Percentiles rank a stretch among this genome's conserved stretches.
Conservation (phyloP, 202 grass and related monocot species). For the Setaria viridis region DNA sequence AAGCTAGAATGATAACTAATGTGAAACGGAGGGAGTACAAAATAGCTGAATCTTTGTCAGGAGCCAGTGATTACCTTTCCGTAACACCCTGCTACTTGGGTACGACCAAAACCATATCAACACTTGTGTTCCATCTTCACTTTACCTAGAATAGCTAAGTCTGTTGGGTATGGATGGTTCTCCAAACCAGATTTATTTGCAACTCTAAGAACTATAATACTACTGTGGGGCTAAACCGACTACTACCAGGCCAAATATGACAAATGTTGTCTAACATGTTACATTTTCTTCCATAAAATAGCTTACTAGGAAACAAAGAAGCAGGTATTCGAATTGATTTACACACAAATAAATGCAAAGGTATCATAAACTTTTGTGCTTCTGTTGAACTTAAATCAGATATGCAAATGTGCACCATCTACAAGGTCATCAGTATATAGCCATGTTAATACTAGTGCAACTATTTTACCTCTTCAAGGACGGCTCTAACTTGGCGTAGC, state of each 20-base stretch:
- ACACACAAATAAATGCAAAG: neutral
- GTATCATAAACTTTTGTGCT: neutral
- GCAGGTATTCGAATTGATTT: neutral
- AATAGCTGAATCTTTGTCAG: too few species aligned
- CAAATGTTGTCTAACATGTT: neutral
- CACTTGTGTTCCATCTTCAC: too few species aligned
- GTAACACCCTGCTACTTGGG: too few species aligned
- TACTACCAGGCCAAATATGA: too few species aligned
- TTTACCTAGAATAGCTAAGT: too few species aligned
- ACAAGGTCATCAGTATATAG: neutral
- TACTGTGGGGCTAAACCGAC: neutral
- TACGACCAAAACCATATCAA: too few species aligned
- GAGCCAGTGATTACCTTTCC: too few species aligned
- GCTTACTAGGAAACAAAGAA: neutral
- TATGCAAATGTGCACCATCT: neutral
- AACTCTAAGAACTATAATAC: neutral
- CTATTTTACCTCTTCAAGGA: conserved; percentile 90
- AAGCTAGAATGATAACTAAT: too few species aligned
- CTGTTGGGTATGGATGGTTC: too few species aligned
- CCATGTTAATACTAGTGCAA: conserved; percentile 3
- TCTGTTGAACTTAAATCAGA: neutral
- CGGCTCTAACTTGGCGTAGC: conserved; percentile 98
- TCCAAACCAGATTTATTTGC: too few species aligned
- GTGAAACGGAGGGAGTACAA: too few species aligned
- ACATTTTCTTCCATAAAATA: neutral